phyloP scores from a whole-genome alignment of 805 yeast genomes.

The Kazachstania taianensis region DNA sequence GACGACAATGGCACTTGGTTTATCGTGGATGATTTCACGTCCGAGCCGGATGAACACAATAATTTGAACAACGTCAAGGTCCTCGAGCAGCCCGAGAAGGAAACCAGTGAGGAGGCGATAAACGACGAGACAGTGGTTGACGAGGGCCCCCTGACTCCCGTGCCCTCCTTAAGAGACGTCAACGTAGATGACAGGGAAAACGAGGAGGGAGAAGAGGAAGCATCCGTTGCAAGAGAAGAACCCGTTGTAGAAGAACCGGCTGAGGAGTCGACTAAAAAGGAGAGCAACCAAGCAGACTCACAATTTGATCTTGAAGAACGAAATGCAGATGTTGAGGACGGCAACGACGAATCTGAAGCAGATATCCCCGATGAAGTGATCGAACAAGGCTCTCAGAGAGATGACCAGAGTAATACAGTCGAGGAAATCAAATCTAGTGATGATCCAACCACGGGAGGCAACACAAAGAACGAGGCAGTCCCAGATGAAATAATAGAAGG shows the following conservation, averaged over 20 bases:
- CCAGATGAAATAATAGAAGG: conserved; percentile 1
- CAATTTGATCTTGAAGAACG: no score
- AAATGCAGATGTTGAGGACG: no score
- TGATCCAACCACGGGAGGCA: no score
- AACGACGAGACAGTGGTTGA: conserved; percentile 4
- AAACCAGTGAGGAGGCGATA: neutral
- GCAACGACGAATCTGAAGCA: no score
- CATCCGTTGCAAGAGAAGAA: neutral
- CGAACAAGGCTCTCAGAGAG: no score
- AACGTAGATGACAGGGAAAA: neutral
- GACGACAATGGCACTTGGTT: conserved; percentile 25
- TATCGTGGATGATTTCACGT: conserved; percentile 20
- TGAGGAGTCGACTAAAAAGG: neutral
- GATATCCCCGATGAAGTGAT: no score
- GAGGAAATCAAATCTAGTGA: no score
- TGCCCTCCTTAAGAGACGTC: conserved; percentile 11
- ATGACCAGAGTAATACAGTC: no score
- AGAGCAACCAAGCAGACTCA: no score
- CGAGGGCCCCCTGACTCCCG: conserved; percentile 25
- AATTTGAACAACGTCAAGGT: conserved; percentile 32
- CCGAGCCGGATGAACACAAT: conserved; percentile 29
- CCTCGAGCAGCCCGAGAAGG: conserved; percentile 3
- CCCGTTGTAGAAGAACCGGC: conserved; percentile 1
- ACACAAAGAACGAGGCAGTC: neutral
- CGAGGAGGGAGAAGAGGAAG: neutral